phyloP scores from a whole-genome alignment of 257 asterid genomes.

The Euphrasia confusa region DNA sequence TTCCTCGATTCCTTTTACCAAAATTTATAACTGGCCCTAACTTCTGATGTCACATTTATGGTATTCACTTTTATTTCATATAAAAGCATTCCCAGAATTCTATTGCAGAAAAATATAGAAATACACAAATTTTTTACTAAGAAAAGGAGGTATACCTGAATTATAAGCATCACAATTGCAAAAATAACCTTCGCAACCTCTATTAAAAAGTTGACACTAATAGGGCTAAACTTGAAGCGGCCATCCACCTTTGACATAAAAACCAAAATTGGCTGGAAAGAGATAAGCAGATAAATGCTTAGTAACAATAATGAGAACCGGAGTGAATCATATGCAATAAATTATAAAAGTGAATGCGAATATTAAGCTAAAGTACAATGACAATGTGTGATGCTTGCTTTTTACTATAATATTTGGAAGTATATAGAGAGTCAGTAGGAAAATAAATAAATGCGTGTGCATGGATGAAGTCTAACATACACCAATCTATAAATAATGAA shows the following conservation, averaged over 20 bases:
- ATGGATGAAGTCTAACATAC: constrained; percentile 1
- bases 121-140: constrained; percentile 7
- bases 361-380: constrained; percentile 4
- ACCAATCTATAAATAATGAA: neutral
- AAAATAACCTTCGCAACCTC: constrained; percentile 78
- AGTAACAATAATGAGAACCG: constrained; percentile 19
- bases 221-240: constrained; percentile 85
- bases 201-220: constrained; percentile 91
- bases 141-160: constrained; percentile 58
- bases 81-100: neutral
- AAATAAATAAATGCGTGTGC: neutral
- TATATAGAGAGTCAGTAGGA: neutral
- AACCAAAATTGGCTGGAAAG: constrained; percentile 80
- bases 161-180: constrained; percentile 81
- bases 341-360: neutral
- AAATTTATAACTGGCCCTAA: constrained; percentile 9
- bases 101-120: neutral
- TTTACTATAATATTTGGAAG: neutral
- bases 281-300: constrained; percentile 19
- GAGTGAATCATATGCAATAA: constrained; percentile 20
- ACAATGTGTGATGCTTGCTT: constrained; percentile 5
- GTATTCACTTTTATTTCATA: constrained; percentile 13
- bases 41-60: constrained; percentile 10
- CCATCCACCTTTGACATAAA: constrained; percentile 98
- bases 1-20: neutral